These are phyloP conservation scores for Mycena filopes DNA, from an alignment of 768 basidiomycete genomes.

Conservation along the genomic window DNA sequence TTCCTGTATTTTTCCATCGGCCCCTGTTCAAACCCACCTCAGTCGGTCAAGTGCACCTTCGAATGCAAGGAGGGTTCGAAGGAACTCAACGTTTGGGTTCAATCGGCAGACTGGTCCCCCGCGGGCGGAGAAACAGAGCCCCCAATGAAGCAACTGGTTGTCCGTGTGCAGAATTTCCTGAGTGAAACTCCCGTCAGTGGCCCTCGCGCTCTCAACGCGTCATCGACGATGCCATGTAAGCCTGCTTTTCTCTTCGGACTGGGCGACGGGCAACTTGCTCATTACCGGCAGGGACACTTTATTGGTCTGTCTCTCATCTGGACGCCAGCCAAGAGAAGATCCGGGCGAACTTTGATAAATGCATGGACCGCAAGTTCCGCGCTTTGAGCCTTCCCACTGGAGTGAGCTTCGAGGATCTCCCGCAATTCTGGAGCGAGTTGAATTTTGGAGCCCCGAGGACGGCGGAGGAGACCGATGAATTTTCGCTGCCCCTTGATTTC, in stretches of 20 bases:
- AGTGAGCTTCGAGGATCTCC: slow-evolving; percentile 53
- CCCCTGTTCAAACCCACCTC: slow-evolving; percentile 9
- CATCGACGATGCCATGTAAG: slow-evolving; percentile 43
- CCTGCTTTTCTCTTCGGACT: neutral
- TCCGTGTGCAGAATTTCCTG: slow-evolving; percentile 60
- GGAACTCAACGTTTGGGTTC: slow-evolving; percentile 72
- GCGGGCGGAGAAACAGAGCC: slow-evolving; percentile 42
- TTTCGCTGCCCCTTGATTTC: slow-evolving; percentile 13
- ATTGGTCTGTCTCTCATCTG: slow-evolving; percentile 64
- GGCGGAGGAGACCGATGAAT: neutral
- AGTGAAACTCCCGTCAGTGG: slow-evolving; percentile 50
- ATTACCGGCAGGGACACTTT: slow-evolving; percentile 64
- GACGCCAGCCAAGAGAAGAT: slow-evolving; percentile 46
- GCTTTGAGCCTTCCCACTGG: slow-evolving; percentile 62
- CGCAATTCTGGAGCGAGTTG: slow-evolving; percentile 56
- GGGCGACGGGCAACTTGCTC: neutral
- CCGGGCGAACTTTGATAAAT: slow-evolving; percentile 44
- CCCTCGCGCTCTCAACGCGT: slow-evolving; percentile 43
- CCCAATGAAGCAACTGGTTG: slow-evolving; percentile 69
- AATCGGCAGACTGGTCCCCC: slow-evolving; percentile 64
- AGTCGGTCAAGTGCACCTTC: slow-evolving; percentile 71
- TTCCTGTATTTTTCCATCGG: slow-evolving; percentile 3
- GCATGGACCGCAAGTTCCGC: slow-evolving; percentile 56
- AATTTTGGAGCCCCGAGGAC: slow-evolving; percentile 48
- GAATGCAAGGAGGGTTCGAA: slow-evolving; percentile 60